Evolutionary conservation across 306 rosid species (phyloP).

Genomic region (Cicer bijugum): DNA sequence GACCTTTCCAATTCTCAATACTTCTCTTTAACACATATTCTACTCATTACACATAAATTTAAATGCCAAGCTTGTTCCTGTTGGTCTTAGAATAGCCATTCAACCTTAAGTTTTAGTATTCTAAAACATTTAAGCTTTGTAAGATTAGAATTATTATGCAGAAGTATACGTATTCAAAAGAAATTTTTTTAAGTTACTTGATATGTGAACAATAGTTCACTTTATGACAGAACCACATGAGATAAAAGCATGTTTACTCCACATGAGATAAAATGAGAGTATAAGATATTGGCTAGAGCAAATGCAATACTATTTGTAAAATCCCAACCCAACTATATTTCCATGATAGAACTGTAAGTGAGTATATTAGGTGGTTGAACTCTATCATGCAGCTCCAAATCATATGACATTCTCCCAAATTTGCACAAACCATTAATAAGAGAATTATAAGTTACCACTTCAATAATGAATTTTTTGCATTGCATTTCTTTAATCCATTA

Average conservation of each 20-base stretch:
- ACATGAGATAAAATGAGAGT: neutral
- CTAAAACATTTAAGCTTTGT: neutral
- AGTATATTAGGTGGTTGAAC: neutral
- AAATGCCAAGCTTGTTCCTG: neutral
- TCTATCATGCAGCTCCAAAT: constrained; percentile 4
- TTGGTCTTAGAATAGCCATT: neutral
- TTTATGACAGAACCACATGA: neutral
- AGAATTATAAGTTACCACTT: neutral
- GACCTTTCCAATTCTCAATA: neutral
- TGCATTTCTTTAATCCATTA: too few relatives aligned
- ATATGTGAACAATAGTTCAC: neutral
- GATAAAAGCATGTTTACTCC: too few relatives aligned
- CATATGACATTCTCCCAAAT: constrained; percentile 12
- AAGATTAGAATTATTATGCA: neutral
- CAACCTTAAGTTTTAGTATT: neutral
- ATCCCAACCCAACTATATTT: neutral
- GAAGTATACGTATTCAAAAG: neutral
- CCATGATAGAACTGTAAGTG: constrained; percentile 8
- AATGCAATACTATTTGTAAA: too few relatives aligned
- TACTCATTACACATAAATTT: neutral
- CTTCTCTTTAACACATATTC: neutral
- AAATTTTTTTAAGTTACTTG: neutral
- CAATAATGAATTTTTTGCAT: too few relatives aligned
- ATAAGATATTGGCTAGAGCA: neutral
- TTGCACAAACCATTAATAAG: constrained; percentile 25